These are phyloP conservation scores for Aspergillus sp. DNA, from an alignment of 2,329 filamentous ascomycete species.

Conservation along the genomic window DNA sequence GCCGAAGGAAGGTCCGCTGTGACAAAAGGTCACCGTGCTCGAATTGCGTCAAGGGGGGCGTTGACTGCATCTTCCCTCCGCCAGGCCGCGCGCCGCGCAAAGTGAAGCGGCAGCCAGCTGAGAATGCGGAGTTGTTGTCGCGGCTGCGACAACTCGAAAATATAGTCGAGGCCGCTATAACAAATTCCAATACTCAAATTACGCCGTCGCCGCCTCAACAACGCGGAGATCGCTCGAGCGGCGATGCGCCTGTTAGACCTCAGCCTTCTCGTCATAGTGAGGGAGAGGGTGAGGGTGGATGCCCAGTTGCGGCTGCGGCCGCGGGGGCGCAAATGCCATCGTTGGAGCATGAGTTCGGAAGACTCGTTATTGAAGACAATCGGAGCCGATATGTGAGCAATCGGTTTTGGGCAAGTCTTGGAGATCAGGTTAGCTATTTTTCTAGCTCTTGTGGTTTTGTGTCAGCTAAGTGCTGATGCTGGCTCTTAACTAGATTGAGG, in stretches of 20 bases:
- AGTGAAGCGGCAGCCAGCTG: slow-evolving; percentile 49
- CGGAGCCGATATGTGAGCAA: slow-evolving; percentile 63
- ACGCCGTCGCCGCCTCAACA: slow-evolving; percentile 14
- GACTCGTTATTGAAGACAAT: slow-evolving; percentile 60
- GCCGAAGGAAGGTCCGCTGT: slow-evolving; percentile 49
- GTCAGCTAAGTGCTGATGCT: slow-evolving; percentile 5
- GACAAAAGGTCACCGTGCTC: slow-evolving; percentile 50
- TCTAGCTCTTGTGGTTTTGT: not conserved
- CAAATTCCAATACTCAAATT: not conserved
- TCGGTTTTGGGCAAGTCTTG: slow-evolving; percentile 61
- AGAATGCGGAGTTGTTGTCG: slow-evolving; percentile 60
- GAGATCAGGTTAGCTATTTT: slow-evolving; percentile 53
- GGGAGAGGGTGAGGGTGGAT: slow-evolving; percentile 5
- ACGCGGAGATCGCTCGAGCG: not conserved
- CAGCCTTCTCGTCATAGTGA: not conserved
- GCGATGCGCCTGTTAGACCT: not conserved
- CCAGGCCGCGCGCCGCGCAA: slow-evolving; percentile 62
- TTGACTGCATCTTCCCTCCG: slow-evolving; percentile 63
- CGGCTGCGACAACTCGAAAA: slow-evolving; percentile 59
- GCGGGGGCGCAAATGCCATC: slow-evolving; percentile 17
- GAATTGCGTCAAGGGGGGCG: slow-evolving; percentile 50
- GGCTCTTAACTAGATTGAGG: slow-evolving; percentile 51
- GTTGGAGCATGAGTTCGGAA: slow-evolving; percentile 53
- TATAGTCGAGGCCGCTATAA: slow-evolving; percentile 51
- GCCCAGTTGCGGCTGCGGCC: slow-evolving; percentile 9